Evolutionary conservation across 139 green algal species (phyloP), one percentile per base, ranked within the genome.

Genomic region (Chlorella vulgaris): DNA sequence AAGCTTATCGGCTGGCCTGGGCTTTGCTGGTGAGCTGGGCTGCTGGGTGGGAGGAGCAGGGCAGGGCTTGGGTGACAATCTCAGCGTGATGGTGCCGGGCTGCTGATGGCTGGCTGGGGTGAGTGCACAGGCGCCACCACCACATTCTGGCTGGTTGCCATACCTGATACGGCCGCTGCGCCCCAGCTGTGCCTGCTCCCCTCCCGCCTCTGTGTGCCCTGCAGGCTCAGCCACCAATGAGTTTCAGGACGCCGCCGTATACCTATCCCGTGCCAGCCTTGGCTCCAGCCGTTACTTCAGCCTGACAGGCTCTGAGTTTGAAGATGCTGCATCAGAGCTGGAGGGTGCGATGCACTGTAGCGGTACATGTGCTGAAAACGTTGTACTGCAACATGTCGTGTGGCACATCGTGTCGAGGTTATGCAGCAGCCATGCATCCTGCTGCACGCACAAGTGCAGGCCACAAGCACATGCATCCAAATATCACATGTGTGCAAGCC

Each of bases 261-360:
- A 36, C 66, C 73, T 80, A 26, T n/a, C 69, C 33, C 68, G 80
- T 40, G 7, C 65, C 71, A 68, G 42, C 21, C 28, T 21, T 15
- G 70, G 51, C 65, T 77, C 33, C 42, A 69, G 55, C 0, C 73
- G 70, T 22, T 82, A 86, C 43, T 86, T 82, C 43, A 82, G 73
- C 67, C 38, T 55, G 38, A 65, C 65, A 0, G 81, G 58, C n/a
- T 69, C 40, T 18, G 81, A 85, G 40, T 85, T 77, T 68, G 81
- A 85, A n/a, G 81, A 86, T 43, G 73, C 81, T 1, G 79, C 43
- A 15, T 78, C 79, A 1, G 79, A 78, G 39, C n/a, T 53, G 36
- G 74, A 78, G 39, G 71, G 51, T 67, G 71, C 8, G 50, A 21
- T 5, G n/a, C 24, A 40, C 2, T 26, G 7, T 58, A 15, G 47